Evolutionary conservation across 2,329 filamentous ascomycete genomes (phyloP), one percentile per base, ranked within the genome.

Genomic region (Colletotrichum tanaceti): DNA sequence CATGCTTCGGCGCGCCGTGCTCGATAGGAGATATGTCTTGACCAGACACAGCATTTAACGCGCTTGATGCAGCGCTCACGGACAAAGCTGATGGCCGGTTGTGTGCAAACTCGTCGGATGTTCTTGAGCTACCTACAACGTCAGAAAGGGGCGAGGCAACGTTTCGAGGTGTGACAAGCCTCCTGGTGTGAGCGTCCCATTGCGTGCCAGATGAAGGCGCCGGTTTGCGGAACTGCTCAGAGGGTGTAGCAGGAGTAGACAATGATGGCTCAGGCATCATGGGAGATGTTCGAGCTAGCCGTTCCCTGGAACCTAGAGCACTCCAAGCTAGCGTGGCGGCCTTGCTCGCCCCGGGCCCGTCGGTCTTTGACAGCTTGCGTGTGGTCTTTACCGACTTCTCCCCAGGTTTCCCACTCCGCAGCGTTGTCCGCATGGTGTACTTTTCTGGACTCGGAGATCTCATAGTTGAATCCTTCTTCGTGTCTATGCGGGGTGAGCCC

Each of bases 271-370:
- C 68, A 13, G 61, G 61, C 13, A 78, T 76, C 16, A 75, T 71
- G 28, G 73, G 71, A 38, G 73, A 57, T 46, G 73, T 68, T 65
- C 75, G 76, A 52, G 72, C 49, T 63, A 74, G 67, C 52, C 77
- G 78, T 35, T 84, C 81, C 70, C 76, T 78, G 5, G 81, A 77
- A 14, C 79, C 79, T 16, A 86, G 75, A 20, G 81, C 80, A 61
- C 77, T 83, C 88, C 89, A 91, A 39, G 89, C 89, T 60, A 91
- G 74, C 3, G 86, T 87, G 32, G 89, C 89, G 47, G 89, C 89
- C 74, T 88, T 89, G 76, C 84, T 90, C 14, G 89, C 85, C 0
- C 88, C 85, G 63, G 88, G 87, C 43, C 78, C 77, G 20, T 78
- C 77, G 63, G 79, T 75, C 66, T 79, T 85, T 11, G 81, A 75